These are phyloP conservation scores for Cicer pinnatifidum DNA, from an alignment of 306 rosid genomes.

Conservation along the genomic window DNA sequence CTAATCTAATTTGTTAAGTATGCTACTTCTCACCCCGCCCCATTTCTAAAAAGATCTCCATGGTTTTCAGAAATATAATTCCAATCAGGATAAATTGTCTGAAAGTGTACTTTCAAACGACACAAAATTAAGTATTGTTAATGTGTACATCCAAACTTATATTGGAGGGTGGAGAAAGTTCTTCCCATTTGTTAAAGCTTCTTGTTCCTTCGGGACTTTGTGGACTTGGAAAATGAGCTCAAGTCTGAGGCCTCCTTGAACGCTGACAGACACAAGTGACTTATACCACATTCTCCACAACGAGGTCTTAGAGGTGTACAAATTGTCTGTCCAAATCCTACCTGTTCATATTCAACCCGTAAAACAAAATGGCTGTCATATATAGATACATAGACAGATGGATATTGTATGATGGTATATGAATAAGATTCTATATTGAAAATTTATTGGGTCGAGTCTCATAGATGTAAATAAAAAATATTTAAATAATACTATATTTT, in stretches of 20 bases:
- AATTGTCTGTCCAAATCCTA: constrained; percentile 94
- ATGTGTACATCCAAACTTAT: constrained; percentile 1
- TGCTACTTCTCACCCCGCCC: background rate
- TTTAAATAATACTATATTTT: constrained; percentile 5
- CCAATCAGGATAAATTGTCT: background rate
- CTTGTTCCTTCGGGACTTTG: constrained; percentile 50
- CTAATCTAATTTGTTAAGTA: background rate
- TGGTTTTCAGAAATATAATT: background rate
- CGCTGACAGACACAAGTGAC: constrained; percentile 76
- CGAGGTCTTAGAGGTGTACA: constrained; percentile 90
- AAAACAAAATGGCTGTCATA: background rate
- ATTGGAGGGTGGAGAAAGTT: background rate
- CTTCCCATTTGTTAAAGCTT: constrained; percentile 43
- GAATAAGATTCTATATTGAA: constrained; percentile 1
- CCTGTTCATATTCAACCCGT: constrained; percentile 56
- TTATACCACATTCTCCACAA: constrained; percentile 70
- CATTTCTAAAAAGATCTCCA: background rate
- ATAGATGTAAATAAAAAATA: background rate
- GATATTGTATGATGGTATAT: background rate
- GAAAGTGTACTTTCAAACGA: background rate
- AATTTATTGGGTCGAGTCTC: background rate
- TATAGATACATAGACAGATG: background rate
- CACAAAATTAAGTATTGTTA: background rate
- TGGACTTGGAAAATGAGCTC: constrained; percentile 60
- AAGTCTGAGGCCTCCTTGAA: constrained; percentile 67